These are phyloP conservation scores for Haplographium delicatum DNA, from an alignment of 495 filamentous ascomycete genomes.

Conservation along the genomic window DNA sequence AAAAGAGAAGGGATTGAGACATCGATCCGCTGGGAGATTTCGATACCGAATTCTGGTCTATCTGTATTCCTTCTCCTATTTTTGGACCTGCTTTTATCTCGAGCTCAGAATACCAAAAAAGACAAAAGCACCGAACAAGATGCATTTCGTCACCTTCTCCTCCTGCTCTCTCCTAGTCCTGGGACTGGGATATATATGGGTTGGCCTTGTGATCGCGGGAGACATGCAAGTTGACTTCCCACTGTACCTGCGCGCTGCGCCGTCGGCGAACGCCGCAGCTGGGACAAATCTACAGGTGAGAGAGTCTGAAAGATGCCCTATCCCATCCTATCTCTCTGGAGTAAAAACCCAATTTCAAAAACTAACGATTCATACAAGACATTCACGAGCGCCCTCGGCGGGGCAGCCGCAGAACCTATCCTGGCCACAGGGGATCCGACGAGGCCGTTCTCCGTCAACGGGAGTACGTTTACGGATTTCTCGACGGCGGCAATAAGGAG, in stretches of 20 bases:
- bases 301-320: no score
- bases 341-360: neutral
- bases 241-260: neutral
- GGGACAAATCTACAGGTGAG: neutral
- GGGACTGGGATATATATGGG: no score
- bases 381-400: slow-evolving; percentile 49
- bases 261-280: neutral
- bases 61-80: no score
- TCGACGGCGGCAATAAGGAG: slow-evolving; percentile 42
- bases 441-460: slow-evolving; percentile 48
- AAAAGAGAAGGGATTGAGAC: no score
- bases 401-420: slow-evolving; percentile 38
- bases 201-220: neutral
- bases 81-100: no score
- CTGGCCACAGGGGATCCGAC: slow-evolving; percentile 33
- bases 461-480: slow-evolving; percentile 40
- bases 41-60: no score
- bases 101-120: no score
- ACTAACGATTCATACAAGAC: slow-evolving; percentile 30
- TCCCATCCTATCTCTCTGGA: neutral
- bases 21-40: no score
- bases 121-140: no score
- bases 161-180: no score
- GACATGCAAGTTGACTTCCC: neutral
- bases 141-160: no score